Evolutionary conservation across 1,284 basidiomycete species (phyloP).

Genomic region (Waitea zeae): DNA sequence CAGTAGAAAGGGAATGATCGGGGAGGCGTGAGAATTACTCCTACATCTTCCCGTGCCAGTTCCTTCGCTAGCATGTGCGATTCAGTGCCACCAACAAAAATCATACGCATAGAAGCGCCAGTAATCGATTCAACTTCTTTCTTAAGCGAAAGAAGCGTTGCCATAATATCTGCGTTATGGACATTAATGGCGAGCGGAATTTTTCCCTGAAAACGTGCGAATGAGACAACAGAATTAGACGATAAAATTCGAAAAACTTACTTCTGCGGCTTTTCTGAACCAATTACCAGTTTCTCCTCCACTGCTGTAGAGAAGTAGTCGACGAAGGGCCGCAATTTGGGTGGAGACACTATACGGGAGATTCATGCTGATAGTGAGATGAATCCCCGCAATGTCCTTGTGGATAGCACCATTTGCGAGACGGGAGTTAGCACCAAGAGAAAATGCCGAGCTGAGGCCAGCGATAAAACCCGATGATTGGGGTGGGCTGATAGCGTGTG

Average conservation of each 20-base stretch:
- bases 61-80: constrained; percentile 58
- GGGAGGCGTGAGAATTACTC: constrained; percentile 50
- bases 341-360: constrained; percentile 41
- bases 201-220: constrained; percentile 18
- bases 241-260: too few relatives aligned
- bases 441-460: constrained; percentile 57
- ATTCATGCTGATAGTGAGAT: constrained; percentile 33
- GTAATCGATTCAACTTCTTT: constrained; percentile 43
- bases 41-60: constrained; percentile 46
- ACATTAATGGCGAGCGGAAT: constrained; percentile 52
- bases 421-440: constrained; percentile 39
- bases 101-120: constrained; percentile 33
- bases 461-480: constrained; percentile 36
- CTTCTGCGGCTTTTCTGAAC: neutral
- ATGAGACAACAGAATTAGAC: too few relatives aligned
- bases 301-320: constrained; percentile 24
- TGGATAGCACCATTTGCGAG: constrained; percentile 50
- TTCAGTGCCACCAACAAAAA: constrained; percentile 61
- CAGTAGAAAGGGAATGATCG: constrained; percentile 48
- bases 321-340: constrained; percentile 55
- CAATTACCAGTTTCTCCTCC: neutral
- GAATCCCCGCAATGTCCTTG: constrained; percentile 48
- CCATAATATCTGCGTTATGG: constrained; percentile 58
- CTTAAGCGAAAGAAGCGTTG: constrained; percentile 55
- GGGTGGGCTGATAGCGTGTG: constrained; percentile 40